Evolutionary conservation across 345 rosid species (phyloP).

Genomic region (Linum tenue): DNA sequence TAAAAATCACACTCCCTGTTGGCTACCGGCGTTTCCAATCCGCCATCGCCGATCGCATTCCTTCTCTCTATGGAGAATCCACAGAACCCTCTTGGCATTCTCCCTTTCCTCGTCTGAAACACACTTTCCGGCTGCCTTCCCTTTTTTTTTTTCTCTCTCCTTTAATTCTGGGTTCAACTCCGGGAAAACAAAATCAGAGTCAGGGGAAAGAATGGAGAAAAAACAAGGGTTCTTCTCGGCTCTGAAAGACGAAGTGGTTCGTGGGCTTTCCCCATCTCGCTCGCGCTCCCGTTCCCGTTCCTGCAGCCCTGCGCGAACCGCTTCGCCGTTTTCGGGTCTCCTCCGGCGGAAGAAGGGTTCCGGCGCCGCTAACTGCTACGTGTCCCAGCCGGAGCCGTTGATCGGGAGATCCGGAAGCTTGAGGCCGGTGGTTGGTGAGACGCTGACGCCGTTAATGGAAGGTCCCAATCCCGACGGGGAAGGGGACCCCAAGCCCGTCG

Average conservation of each 20-base stretch:
- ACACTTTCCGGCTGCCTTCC: not conserved
- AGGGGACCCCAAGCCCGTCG: conserved; percentile 43
- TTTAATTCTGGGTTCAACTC: not conserved
- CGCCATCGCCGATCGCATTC: not conserved
- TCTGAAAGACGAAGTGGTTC: conserved; percentile 69
- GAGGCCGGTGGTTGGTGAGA: conserved; percentile 48
- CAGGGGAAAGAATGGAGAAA: conserved; percentile 49
- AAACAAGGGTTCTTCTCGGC: conserved; percentile 83
- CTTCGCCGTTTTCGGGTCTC: conserved; percentile 37
- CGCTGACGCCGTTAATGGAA: conserved; percentile 64
- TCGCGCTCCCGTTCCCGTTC: conserved; percentile 46
- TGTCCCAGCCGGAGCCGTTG: conserved; percentile 37
- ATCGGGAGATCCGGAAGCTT: conserved; percentile 69
- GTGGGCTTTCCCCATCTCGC: conserved; percentile 60
- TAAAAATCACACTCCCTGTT: not conserved
- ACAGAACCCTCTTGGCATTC: not conserved
- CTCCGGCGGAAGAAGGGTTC: conserved; percentile 40
- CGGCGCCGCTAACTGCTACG: conserved; percentile 21
- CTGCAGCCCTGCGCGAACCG: conserved; percentile 46
- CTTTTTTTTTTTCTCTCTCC: not conserved
- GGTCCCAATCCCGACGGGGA: conserved; percentile 89
- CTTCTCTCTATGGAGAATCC: not conserved
- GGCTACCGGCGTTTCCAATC: not conserved
- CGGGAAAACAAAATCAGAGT: not conserved
- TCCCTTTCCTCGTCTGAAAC: not conserved